Conservation (phyloP, 108 stramenopile species). For the Skeletonema marinoi region DNA sequence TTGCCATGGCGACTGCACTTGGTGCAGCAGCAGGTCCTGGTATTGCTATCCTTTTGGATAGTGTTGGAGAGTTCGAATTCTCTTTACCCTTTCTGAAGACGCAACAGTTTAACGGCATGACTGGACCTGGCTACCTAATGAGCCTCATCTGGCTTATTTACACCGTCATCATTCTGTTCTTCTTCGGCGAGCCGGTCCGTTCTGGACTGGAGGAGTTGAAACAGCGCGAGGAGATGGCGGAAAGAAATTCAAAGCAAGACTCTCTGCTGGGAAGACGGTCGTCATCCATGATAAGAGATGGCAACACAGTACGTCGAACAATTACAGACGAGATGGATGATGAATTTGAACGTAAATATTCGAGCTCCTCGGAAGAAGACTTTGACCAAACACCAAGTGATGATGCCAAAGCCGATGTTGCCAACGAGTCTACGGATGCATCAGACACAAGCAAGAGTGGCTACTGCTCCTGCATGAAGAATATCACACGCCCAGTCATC, state of each 20-base stretch:
- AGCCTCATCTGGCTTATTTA: slow-evolving; percentile 54
- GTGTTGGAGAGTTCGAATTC: slow-evolving; percentile 55
- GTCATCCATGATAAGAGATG: background rate
- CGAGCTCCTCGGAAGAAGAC: background rate
- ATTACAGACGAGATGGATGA: slow-evolving; percentile 11
- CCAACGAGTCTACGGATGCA: background rate
- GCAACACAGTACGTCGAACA: background rate
- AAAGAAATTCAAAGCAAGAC: slow-evolving; percentile 4
- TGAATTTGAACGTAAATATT: background rate
- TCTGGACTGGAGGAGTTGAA: slow-evolving; percentile 62
- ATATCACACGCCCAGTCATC: slow-evolving; percentile 42
- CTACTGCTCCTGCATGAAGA: slow-evolving; percentile 25
- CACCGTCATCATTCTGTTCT: slow-evolving; percentile 30
- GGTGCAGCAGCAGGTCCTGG: slow-evolving; percentile 75
- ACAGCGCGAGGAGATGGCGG: slow-evolving; percentile 22
- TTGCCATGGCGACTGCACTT: slow-evolving; percentile 71
- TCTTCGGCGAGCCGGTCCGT: slow-evolving; percentile 56
- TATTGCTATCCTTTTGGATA: slow-evolving; percentile 67
- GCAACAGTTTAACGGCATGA: slow-evolving; percentile 70
- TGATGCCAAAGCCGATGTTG: background rate
- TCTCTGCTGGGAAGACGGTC: background rate
- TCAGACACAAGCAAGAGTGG: background rate
- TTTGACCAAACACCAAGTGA: slow-evolving; percentile 7
- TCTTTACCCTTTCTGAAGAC: slow-evolving; percentile 47
- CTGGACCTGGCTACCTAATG: slow-evolving; percentile 71